These are phyloP conservation scores for Gossypium rotundifolium DNA, from an alignment of 345 rosid species.

Conservation along the genomic window DNA sequence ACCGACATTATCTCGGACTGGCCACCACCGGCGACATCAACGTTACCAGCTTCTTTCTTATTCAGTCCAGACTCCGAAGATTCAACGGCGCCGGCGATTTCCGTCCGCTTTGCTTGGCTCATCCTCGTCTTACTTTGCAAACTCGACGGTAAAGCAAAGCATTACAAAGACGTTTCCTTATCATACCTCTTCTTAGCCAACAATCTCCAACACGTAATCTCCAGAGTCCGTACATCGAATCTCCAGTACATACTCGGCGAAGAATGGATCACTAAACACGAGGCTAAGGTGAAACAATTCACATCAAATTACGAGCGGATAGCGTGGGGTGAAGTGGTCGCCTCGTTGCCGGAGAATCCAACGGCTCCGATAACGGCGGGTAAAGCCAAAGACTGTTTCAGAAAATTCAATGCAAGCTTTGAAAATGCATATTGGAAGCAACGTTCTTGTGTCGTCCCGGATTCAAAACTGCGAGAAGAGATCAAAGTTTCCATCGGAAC, in stretches of 20 bases:
- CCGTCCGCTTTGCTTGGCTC: slow-evolving; percentile 45
- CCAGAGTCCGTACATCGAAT: slow-evolving; percentile 44
- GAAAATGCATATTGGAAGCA: slow-evolving; percentile 52
- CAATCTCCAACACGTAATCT: slow-evolving; percentile 53
- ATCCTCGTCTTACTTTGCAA: slow-evolving; percentile 56
- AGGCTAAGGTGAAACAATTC: slow-evolving; percentile 43
- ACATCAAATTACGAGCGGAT: slow-evolving; percentile 46
- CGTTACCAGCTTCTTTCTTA: slow-evolving; percentile 39
- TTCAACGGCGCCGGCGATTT: slow-evolving; percentile 30
- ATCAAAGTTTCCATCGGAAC: slow-evolving; percentile 35
- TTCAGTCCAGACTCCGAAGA: slow-evolving; percentile 17
- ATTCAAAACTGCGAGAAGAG: slow-evolving; percentile 48
- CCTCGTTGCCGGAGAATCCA: slow-evolving; percentile 39
- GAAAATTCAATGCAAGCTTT: slow-evolving; percentile 42
- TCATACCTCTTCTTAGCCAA: slow-evolving; percentile 66
- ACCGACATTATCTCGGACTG: slow-evolving; percentile 36
- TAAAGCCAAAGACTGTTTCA: slow-evolving; percentile 36
- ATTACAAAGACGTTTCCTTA: slow-evolving; percentile 44
- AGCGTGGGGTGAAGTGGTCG: slow-evolving; percentile 44
- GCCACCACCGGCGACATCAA: slow-evolving; percentile 27
- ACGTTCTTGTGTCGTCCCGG: slow-evolving; percentile 36
- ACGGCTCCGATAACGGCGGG: slow-evolving; percentile 27
- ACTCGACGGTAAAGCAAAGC: slow-evolving; percentile 56
- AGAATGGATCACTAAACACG: slow-evolving; percentile 51
- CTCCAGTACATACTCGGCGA: slow-evolving; percentile 46